Evolutionary conservation across 2,329 filamentous ascomycete species (phyloP).

Genomic region (Ustilaginoidea virens): DNA sequence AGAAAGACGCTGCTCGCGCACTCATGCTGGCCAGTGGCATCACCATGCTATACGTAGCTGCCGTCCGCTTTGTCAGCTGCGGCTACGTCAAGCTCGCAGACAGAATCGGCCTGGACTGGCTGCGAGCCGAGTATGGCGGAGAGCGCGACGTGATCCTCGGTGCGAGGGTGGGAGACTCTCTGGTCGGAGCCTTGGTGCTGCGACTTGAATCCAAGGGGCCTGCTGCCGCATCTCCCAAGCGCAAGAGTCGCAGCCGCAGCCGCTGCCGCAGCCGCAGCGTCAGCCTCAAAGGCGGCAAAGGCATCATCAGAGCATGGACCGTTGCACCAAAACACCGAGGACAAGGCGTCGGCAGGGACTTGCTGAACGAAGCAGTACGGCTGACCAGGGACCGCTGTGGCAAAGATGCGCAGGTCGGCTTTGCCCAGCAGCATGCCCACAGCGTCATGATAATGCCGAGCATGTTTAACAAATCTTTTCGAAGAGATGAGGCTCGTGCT

Average conservation of each 20-base stretch:
- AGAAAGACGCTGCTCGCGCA: constrained; percentile 36
- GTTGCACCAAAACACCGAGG: constrained; percentile 53
- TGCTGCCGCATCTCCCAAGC: constrained; percentile 9
- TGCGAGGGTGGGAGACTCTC: constrained; percentile 48
- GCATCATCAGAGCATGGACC: constrained; percentile 71
- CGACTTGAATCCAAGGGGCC: constrained; percentile 36
- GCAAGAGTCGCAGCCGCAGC: constrained; percentile 22
- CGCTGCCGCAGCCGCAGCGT: constrained; percentile 21
- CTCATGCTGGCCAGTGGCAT: constrained; percentile 44
- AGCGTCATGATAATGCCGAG: constrained; percentile 45
- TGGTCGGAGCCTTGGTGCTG: constrained; percentile 59
- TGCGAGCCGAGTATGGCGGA: constrained; percentile 25
- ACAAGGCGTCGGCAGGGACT: constrained; percentile 53
- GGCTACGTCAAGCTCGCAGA: constrained; percentile 51
- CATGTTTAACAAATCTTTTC: constrained; percentile 46
- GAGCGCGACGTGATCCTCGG: constrained; percentile 46
- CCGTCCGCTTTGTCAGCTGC: constrained; percentile 42
- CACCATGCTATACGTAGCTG: constrained; percentile 46
- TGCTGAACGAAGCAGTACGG: constrained; percentile 59
- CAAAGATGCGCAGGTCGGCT: constrained; percentile 50
- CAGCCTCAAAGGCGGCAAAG: constrained; percentile 42
- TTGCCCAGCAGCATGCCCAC: constrained; percentile 68
- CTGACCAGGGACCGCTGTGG: constrained; percentile 54
- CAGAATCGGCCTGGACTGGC: constrained; percentile 44
- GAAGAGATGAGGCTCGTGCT: constrained; percentile 42